A percentile compares a stretch with the other conserved stretches of the same genome.
phyloP scores from a whole-genome alignment of 176 grass and related monocot species.

The Aechmea fasciata region DNA sequence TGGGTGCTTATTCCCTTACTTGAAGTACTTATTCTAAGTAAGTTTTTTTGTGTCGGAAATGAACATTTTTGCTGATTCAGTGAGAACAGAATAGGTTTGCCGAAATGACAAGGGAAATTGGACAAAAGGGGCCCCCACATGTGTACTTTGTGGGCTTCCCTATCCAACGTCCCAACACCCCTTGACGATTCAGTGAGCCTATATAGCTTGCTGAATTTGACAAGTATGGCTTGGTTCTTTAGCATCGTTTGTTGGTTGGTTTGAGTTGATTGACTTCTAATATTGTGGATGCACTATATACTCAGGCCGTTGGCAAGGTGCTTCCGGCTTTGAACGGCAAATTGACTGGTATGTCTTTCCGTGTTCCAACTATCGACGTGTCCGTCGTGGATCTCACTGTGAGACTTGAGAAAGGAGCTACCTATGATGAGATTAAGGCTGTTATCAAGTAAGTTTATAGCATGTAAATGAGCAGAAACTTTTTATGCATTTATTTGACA shows the following conservation, averaged over 20 bases:
- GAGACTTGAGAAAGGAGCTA: constrained; percentile 41
- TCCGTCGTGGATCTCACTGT: constrained; percentile 80
- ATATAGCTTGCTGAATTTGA: too few relatives aligned
- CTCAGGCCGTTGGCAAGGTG: constrained; percentile 70
- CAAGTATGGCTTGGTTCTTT: neutral
- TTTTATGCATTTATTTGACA: neutral
- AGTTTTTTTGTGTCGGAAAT: too few relatives aligned
- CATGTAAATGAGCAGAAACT: neutral
- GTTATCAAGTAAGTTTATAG: constrained; percentile 45
- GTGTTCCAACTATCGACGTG: constrained; percentile 61
- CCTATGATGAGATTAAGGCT: constrained; percentile 51
- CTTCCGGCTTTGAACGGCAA: constrained; percentile 69
- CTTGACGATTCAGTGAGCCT: too few relatives aligned
- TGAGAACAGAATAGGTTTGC: too few relatives aligned
- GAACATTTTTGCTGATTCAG: too few relatives aligned
- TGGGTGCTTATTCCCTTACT: too few relatives aligned
- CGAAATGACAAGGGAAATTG: too few relatives aligned
- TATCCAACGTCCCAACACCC: too few relatives aligned
- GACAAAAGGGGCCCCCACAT: too few relatives aligned
- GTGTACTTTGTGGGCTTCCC: too few relatives aligned
- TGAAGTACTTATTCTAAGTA: too few relatives aligned
- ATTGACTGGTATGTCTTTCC: constrained; percentile 66
- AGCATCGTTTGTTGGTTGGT: neutral
- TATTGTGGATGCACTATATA: neutral
- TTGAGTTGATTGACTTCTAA: neutral